Percentiles rank a stretch among this genome's conserved stretches.
Conservation (phyloP, 2,329 filamentous ascomycete genomes). For the Penicillium occitanis region DNA sequence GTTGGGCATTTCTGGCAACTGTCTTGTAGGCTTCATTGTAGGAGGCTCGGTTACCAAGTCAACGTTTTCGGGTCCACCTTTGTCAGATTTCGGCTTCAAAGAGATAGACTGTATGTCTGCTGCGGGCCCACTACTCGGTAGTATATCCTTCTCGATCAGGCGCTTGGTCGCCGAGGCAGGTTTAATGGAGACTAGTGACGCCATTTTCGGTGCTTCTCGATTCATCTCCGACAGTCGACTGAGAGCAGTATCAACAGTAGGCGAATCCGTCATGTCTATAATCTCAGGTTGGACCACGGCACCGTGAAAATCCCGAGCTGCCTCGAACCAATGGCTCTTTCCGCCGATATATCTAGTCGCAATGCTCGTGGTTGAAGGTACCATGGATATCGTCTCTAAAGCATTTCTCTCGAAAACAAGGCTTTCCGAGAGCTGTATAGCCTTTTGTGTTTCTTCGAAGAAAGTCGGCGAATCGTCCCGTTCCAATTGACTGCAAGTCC, state of each 20-base stretch:
- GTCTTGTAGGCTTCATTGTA: background rate
- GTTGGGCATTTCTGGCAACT: slow-evolving; percentile 49
- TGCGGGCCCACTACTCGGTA: background rate
- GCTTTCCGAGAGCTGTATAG: slow-evolving; percentile 33
- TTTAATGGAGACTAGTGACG: slow-evolving; percentile 22
- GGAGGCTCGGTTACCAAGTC: background rate
- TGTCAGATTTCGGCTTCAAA: background rate
- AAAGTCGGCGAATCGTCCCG: slow-evolving; percentile 69
- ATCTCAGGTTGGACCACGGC: slow-evolving; percentile 63
- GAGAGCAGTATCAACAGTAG: slow-evolving; percentile 18
- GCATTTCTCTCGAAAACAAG: background rate
- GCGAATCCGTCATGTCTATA: slow-evolving; percentile 57
- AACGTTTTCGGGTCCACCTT: background rate
- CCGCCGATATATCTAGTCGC: slow-evolving; percentile 31
- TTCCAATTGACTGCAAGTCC: slow-evolving; percentile 79
- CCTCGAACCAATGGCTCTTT: slow-evolving; percentile 67
- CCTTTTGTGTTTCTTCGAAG: slow-evolving; percentile 33
- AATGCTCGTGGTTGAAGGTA: slow-evolving; percentile 17
- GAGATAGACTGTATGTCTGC: background rate
- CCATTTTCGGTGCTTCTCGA: slow-evolving; percentile 20
- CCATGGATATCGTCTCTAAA: background rate
- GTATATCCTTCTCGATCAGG: background rate
- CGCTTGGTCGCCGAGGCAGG: background rate
- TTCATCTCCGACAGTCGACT: slow-evolving; percentile 18
- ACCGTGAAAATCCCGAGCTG: slow-evolving; percentile 65